Evolutionary conservation across 2,329 filamentous ascomycete genomes (phyloP).

Genomic region (Raffaelea arxii): DNA sequence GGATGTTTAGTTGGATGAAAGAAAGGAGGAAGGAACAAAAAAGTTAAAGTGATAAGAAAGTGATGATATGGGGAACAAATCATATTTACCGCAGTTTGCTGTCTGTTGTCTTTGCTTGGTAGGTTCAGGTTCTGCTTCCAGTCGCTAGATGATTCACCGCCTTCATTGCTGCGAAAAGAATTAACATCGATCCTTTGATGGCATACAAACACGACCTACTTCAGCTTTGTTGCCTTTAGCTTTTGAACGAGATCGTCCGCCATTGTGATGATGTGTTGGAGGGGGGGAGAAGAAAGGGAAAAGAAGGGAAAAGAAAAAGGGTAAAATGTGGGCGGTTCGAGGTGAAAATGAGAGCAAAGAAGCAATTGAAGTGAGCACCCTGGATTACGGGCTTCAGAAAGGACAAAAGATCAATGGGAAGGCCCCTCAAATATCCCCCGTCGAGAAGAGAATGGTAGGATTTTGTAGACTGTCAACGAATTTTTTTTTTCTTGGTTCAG

Average conservation of each 20-base stretch:
- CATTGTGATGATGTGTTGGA: constrained; percentile 23
- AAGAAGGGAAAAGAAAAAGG: background rate
- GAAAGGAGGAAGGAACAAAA: no score
- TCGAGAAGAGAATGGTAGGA: no score
- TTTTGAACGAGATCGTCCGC: constrained; percentile 40
- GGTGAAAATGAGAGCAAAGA: background rate
- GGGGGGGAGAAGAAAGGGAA: background rate
- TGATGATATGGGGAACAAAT: background rate
- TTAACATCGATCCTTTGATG: background rate
- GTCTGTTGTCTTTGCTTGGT: constrained; percentile 64
- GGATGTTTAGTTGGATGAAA: no score
- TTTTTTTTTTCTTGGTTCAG: no score
- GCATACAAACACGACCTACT: constrained; percentile 16
- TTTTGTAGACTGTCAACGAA: no score
- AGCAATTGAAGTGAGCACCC: no score
- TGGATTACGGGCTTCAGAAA: background rate
- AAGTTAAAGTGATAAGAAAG: background rate
- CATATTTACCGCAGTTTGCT: constrained; percentile 63
- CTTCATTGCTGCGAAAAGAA: constrained; percentile 34
- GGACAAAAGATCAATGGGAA: no score
- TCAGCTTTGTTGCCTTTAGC: constrained; percentile 40
- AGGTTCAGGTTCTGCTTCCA: constrained; percentile 68
- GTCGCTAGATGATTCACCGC: constrained; percentile 45
- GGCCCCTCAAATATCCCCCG: no score
- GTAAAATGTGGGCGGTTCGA: background rate